phyloP scores from a whole-genome alignment of 2,329 filamentous ascomycete species.

The Microascus cirrosus region DNA sequence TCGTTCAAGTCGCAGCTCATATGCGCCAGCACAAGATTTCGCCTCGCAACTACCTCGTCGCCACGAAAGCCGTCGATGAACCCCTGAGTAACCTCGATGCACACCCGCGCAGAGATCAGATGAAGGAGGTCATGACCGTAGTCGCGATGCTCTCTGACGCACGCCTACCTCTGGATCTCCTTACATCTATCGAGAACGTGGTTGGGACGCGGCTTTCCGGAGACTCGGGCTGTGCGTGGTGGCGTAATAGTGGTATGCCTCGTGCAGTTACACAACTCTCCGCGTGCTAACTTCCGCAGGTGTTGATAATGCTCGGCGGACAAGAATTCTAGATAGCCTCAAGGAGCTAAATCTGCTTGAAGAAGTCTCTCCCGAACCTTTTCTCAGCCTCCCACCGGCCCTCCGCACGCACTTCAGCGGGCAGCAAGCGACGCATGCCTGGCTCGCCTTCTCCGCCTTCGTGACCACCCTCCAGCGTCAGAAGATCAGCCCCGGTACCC shows the following conservation, averaged over 20 bases:
- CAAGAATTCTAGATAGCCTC: background rate
- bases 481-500: constrained; percentile 1
- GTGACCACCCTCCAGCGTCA: constrained; percentile 1
- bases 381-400: background rate
- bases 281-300: background rate
- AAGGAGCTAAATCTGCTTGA: background rate
- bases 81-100: background rate
- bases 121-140: background rate
- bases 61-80: background rate
- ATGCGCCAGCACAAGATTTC: background rate
- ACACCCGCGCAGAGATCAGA: constrained; percentile 1
- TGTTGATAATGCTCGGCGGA: background rate
- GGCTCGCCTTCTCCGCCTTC: constrained; percentile 2
- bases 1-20: background rate
- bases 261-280: background rate
- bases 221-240: constrained; percentile 1
- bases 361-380: background rate
- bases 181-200: constrained; percentile 2
- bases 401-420: background rate
- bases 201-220: background rate
- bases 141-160: background rate
- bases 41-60: background rate
- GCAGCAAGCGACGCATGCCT: background rate
- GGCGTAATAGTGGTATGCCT: background rate
- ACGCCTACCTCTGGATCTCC: constrained; percentile 2